Evolutionary conservation across 2,329 filamentous ascomycete genomes (phyloP).

Genomic region (Paraphoma chrysanthemicola): DNA sequence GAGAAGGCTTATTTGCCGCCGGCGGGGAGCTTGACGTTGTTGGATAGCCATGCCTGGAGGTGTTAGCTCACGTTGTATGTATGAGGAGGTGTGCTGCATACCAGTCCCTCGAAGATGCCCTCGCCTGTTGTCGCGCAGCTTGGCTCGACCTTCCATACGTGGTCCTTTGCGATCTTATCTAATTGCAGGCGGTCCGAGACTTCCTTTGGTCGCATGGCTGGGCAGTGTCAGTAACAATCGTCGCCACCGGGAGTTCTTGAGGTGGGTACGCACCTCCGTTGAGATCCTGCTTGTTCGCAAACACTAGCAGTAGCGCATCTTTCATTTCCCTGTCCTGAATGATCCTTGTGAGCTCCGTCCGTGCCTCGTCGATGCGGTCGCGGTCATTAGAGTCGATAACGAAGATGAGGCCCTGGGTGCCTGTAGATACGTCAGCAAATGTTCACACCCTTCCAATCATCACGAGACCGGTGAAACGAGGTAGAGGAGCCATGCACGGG

Average conservation of each 20-base stretch:
- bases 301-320: constrained; percentile 94
- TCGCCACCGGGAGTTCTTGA: neutral
- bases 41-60: constrained; percentile 55
- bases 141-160: constrained; percentile 62
- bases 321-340: constrained; percentile 98
- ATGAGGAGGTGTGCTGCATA: constrained; percentile 24
- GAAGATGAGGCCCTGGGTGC: constrained; percentile 99
- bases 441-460: too few species aligned
- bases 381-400: constrained; percentile 99
- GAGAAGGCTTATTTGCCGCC: constrained; percentile 40
- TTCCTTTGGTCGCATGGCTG: constrained; percentile 59
- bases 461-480: neutral
- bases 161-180: constrained; percentile 58
- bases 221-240: constrained; percentile 15
- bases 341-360: constrained; percentile 96
- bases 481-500: constrained; percentile 17
- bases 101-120: constrained; percentile 60
- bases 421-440: constrained; percentile 27
- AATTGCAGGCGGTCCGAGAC: constrained; percentile 58
- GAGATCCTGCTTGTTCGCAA: constrained; percentile 99
- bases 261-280: constrained; percentile 69
- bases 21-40: constrained; percentile 56
- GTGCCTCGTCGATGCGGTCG: constrained; percentile 95
- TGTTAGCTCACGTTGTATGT: constrained; percentile 12
- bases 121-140: constrained; percentile 62